Base-by-base conservation (phyloP, 192 early-diverging fungal genomes). In the Coemansia sp. region DNA sequence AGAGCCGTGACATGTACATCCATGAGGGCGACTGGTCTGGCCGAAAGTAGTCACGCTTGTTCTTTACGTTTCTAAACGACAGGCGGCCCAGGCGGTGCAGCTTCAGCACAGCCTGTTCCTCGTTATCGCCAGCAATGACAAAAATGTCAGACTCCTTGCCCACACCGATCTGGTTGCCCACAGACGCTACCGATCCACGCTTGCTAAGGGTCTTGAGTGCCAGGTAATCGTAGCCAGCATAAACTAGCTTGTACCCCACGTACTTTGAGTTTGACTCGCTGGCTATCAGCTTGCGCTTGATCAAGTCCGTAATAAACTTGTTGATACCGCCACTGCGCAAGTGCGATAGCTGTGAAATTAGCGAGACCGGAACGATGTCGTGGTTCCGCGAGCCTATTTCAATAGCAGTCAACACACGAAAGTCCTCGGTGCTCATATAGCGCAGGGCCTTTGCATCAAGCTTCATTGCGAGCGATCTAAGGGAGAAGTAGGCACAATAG, bases 121-220 rank as follows among this genome's bases (percentile, higher is more conserved):
- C 93, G 35, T 97, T 90, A 42, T 94, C 95, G 71, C 96, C 91
- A 1, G 94, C 94, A 16, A 97, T 95, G 72, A 98, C 88, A 76
- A 95, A 96, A 77, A 99, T 95, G 73, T 99, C 97, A n/a, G 96
- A 97, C 79, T 99, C 98, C 77, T 99, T 99, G 46, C 98, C 98
- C 7, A 99, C 95, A 74, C 98, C 98, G 71, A 99, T 98, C 83
- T 98, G 95, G 83, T 98, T 97, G 18, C 98, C 98, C 5, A 99
- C 95, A 24, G 95, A 98, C 62, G 87, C 88, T 14, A 99, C 88
- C 1, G 88, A 83, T 9, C 92, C 93, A 43, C 95, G 87, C 71
- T 92, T 92, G 60, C 86, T 88, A 70, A 99, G 84, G 6, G 98
- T 94, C 74, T 92, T 94, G 35, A 99, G 84, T 0, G 98, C 96